These are phyloP conservation scores for Aaosphaeria arxii DNA, from an alignment of 2,329 filamentous ascomycete species.

Conservation along the genomic window DNA sequence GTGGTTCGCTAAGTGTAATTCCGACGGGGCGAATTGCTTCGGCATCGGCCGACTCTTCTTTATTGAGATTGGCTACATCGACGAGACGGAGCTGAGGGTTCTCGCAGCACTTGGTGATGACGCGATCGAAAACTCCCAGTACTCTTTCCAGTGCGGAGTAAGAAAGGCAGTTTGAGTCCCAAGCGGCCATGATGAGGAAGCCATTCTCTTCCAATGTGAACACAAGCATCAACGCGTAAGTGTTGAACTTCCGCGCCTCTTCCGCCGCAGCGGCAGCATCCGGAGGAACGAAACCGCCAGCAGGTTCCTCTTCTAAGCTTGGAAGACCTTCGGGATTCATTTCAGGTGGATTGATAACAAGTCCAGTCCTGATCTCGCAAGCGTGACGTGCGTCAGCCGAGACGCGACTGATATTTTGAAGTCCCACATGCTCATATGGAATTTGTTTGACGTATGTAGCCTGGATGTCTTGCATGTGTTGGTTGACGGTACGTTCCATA, in stretches of 20 bases:
- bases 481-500: slow-evolving; percentile 40
- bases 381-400: slow-evolving; percentile 32
- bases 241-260: slow-evolving; percentile 57
- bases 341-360: slow-evolving; percentile 38
- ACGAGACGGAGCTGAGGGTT: slow-evolving; percentile 29
- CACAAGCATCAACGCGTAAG: slow-evolving; percentile 64
- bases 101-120: slow-evolving; percentile 51
- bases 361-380: slow-evolving; percentile 33
- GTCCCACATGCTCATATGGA: slow-evolving; percentile 62
- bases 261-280: slow-evolving; percentile 57
- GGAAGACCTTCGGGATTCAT: slow-evolving; percentile 16
- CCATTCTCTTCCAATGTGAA: slow-evolving; percentile 58
- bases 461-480: slow-evolving; percentile 58
- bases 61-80: slow-evolving; percentile 24
- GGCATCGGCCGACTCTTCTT: slow-evolving; percentile 27
- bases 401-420: slow-evolving; percentile 56
- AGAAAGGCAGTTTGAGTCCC: slow-evolving; percentile 60
- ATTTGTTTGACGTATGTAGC: slow-evolving; percentile 56
- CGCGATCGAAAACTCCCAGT: slow-evolving; percentile 51
- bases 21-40: slow-evolving; percentile 19
- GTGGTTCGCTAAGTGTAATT: slow-evolving; percentile 11
- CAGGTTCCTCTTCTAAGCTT: slow-evolving; percentile 35
- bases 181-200: slow-evolving; percentile 61
- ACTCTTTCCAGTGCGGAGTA: slow-evolving; percentile 53
- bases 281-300: slow-evolving; percentile 53